These are phyloP conservation scores for Quambalaria eucalypti DNA, from an alignment of 1,284 basidiomycete species.

Conservation along the genomic window DNA sequence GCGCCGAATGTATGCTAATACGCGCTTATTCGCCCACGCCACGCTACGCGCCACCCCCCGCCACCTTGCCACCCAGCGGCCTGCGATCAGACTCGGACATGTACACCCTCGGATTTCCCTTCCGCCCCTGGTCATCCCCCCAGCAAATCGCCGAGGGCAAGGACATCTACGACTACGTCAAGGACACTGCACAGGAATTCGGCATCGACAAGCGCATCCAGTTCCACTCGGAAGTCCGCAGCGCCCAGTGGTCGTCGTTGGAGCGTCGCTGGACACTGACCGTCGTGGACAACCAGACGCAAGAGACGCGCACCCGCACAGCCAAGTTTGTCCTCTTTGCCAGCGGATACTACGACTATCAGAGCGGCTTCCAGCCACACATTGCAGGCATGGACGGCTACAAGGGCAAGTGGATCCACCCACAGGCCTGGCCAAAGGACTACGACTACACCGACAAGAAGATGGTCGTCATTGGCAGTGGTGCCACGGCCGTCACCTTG, in stretches of 20 bases:
- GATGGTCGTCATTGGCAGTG: constrained; percentile 42
- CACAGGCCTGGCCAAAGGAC: constrained; percentile 35
- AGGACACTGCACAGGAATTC: constrained; percentile 27
- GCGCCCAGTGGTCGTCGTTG: constrained; percentile 20
- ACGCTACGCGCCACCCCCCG: neutral
- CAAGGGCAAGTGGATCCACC: constrained; percentile 38
- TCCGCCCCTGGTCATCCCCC: constrained; percentile 8
- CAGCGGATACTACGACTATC: constrained; percentile 43
- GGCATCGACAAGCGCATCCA: constrained; percentile 31
- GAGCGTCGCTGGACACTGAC: constrained; percentile 30
- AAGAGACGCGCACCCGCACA: constrained; percentile 16
- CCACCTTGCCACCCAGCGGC: neutral
- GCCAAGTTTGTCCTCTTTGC: constrained; percentile 26
- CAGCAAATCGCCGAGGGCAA: constrained; percentile 29
- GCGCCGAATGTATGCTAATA: too few relatives aligned
- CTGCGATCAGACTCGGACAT: constrained; percentile 17
- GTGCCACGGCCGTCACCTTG: constrained; percentile 43
- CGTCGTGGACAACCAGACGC: constrained; percentile 9
- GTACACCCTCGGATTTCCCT: constrained; percentile 18
- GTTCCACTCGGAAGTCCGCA: constrained; percentile 24
- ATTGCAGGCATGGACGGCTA: constrained; percentile 40
- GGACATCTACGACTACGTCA: constrained; percentile 35
- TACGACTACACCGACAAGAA: constrained; percentile 39
- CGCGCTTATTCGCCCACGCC: neutral
- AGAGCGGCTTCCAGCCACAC: constrained; percentile 28